Percentiles rank a stretch among this genome's conserved stretches.
Evolutionary conservation across 192 early-diverging fungal species (phyloP).

Genomic region (Coemansia guatemalensis): DNA sequence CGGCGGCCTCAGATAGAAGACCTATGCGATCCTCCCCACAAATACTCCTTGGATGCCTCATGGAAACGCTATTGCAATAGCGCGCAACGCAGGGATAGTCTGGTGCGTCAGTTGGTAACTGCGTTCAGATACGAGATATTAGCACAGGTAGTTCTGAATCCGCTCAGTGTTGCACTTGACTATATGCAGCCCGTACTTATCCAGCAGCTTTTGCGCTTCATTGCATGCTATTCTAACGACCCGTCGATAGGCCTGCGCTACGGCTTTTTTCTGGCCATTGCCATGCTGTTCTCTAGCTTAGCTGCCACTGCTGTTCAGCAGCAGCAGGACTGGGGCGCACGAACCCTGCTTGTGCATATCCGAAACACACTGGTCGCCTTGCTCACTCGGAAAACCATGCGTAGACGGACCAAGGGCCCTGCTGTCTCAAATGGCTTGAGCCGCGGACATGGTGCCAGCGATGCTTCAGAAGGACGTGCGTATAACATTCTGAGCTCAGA

Average conservation of each 20-base stretch:
- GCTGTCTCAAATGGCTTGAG: neutral
- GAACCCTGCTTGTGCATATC: slow-evolving; percentile 59
- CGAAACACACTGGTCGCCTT: slow-evolving; percentile 59
- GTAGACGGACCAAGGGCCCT: slow-evolving; percentile 32
- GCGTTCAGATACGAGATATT: slow-evolving; percentile 42
- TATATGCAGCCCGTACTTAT: slow-evolving; percentile 60
- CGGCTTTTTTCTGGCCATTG: slow-evolving; percentile 59
- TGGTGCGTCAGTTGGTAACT: slow-evolving; percentile 26
- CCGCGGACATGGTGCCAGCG: neutral
- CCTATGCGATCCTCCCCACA: slow-evolving; percentile 11
- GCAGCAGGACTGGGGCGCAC: slow-evolving; percentile 62
- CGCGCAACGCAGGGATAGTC: neutral
- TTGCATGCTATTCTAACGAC: slow-evolving; percentile 30
- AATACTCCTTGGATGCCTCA: slow-evolving; percentile 4
- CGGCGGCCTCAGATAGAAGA: slow-evolving; percentile 29
- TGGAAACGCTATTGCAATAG: slow-evolving; percentile 19
- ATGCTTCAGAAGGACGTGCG: slow-evolving; percentile 55
- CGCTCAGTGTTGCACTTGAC: slow-evolving; percentile 29
- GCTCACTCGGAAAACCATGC: slow-evolving; percentile 62
- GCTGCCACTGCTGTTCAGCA: slow-evolving; percentile 53
- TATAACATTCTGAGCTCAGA: slow-evolving; percentile 70
- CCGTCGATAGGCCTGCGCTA: slow-evolving; percentile 30
- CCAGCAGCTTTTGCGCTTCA: slow-evolving; percentile 56
- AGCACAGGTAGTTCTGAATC: slow-evolving; percentile 36
- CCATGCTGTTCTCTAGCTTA: slow-evolving; percentile 55